Conservation (phyloP, 2,329 filamentous ascomycete species). For the Lojkania enalia region DNA sequence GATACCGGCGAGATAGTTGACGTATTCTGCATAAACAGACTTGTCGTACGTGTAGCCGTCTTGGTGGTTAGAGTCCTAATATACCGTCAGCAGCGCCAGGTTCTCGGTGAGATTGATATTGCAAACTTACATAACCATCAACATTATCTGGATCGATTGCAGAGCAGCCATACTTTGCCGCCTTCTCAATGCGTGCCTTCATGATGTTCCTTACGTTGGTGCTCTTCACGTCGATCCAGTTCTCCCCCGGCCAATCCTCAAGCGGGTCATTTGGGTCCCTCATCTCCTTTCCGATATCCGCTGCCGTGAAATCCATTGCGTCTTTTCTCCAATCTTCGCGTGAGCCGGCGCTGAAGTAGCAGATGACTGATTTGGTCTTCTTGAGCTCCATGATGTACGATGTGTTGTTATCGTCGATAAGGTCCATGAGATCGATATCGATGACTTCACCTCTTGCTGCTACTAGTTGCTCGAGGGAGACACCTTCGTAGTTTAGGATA, state of each 20-base stretch:
- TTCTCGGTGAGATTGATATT: neutral
- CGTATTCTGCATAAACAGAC: constrained; percentile 59
- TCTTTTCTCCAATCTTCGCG: constrained; percentile 67
- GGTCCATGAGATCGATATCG: constrained; percentile 64
- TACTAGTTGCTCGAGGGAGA: constrained; percentile 52
- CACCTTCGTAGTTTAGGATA: constrained; percentile 14
- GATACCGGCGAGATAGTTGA: constrained; percentile 61
- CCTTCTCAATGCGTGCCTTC: constrained; percentile 60
- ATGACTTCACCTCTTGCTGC: constrained; percentile 45
- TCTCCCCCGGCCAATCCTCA: constrained; percentile 66
- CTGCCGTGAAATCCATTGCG: constrained; percentile 11
- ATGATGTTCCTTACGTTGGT: constrained; percentile 64
- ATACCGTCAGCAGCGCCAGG: neutral
- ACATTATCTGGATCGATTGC: constrained; percentile 72
- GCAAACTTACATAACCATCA: constrained; percentile 59
- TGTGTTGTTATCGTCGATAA: constrained; percentile 44
- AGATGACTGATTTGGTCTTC: constrained; percentile 64
- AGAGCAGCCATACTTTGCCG: constrained; percentile 63
- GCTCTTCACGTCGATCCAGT: constrained; percentile 65
- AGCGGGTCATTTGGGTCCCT: neutral
- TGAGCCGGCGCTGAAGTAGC: constrained; percentile 73
- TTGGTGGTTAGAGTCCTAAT: constrained; percentile 49
- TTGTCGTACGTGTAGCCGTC: constrained; percentile 62
- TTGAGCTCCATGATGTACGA: constrained; percentile 49
- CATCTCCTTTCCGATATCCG: constrained; percentile 4